A percentile compares a stretch with the other conserved stretches of the same genome.
phyloP scores from a whole-genome alignment of 192 early-diverging fungal genomes.

The Entomortierella beljakovae region DNA sequence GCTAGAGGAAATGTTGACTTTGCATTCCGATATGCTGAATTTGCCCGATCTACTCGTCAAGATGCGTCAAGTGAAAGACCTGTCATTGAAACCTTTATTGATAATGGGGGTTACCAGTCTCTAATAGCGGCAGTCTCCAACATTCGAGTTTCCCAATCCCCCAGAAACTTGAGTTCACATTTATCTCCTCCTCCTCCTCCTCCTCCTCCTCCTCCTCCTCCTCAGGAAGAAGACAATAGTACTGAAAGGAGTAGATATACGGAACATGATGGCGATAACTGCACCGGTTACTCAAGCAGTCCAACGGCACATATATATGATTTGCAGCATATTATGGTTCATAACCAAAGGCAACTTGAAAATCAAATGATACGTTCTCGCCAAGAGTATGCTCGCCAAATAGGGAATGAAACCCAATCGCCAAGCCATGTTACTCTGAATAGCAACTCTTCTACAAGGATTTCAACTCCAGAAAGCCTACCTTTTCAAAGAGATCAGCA shows the following conservation, averaged over 20 bases:
- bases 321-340: constrained; percentile 39
- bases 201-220: background rate
- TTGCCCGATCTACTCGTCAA: constrained; percentile 20
- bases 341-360: constrained; percentile 28
- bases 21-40: constrained; percentile 17
- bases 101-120: constrained; percentile 31
- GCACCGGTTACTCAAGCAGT: background rate
- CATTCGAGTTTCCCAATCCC: constrained; percentile 19
- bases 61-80: constrained; percentile 15
- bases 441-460: no score
- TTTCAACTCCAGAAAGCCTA: no score
- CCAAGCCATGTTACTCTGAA: no score
- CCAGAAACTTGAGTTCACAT: background rate
- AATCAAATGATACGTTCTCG: constrained; percentile 17
- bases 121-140: constrained; percentile 27
- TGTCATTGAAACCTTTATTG: constrained; percentile 31
- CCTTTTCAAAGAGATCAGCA: background rate
- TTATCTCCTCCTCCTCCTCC: background rate
- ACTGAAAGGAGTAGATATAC: background rate
- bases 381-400: constrained; percentile 1
- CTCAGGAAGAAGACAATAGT: background rate
- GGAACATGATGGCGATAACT: background rate
- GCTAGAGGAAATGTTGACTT: constrained; percentile 1
- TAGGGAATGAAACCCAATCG: background rate
- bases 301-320: constrained; percentile 27